Base-by-base conservation (phyloP, 495 filamentous ascomycete species). In the Cetradonia linearis region DNA sequence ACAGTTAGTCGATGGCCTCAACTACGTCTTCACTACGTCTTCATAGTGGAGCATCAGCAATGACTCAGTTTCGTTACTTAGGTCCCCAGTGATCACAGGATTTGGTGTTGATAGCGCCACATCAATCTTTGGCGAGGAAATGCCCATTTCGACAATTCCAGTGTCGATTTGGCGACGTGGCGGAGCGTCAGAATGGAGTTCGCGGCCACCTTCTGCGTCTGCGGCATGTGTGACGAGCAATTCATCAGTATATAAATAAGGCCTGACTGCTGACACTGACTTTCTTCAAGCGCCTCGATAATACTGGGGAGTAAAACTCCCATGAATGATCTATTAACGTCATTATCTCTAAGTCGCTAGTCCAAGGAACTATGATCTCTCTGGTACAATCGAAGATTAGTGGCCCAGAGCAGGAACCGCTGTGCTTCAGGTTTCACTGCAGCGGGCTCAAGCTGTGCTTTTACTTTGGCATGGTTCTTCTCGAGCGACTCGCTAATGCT, bases 391-490 rank as follows among this genome's bases (percentile, higher is more conserved):
- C 68, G 65, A 23, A 70, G 58, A 57, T 70, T 68, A 10, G 62
- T 63, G 2, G 58, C 48, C 68, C 65, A 70, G 37, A 69, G 58
- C 55, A 68, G 49, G 52, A 68, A 70, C 3, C 65, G 65, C 34
- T 66, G 40, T 18, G 34, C 34, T 28, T 48, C 55, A 47, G 28
- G 23, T 28, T 18, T 46, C 14, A 58, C 3, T 10, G n/a, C 10
- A 7, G 55, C 42, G 7, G 42, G 8, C 11, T 58, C 55, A 13
- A 34, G 40, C 23, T 34, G 38, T 34, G 4, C 42, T 18, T 16
- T 20, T 10, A 34, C 14, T 1, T 11, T 25, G 10, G 25, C 3
- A 20, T 1, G 3, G 16, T 23, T 34, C 2, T 34, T 30, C 2
- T 48, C 30, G 11, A 58, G 8, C n/a, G 55, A 13, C 5, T 23